Evolutionary conservation across 305 asterid species (phyloP).

Genomic region (Nicotiana rustica): DNA sequence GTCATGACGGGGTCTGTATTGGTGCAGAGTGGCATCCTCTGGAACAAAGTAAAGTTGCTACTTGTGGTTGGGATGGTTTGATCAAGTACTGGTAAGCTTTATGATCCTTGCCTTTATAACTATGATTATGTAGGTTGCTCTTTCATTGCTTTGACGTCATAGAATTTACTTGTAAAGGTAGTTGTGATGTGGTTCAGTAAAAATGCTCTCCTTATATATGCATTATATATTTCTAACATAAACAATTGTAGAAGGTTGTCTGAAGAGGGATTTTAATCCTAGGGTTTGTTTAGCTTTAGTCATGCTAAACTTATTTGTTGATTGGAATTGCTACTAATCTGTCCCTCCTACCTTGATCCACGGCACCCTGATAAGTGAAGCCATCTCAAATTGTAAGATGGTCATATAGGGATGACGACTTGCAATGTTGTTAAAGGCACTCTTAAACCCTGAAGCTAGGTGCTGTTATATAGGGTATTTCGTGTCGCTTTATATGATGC

Average conservation of each 20-base stretch:
- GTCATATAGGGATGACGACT: neutral
- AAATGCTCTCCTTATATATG: neutral
- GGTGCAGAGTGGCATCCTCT: conserved; percentile 97
- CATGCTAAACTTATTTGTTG: neutral
- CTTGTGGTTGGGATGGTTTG: conserved; percentile 99
- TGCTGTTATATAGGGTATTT: neutral
- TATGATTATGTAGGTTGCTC: neutral
- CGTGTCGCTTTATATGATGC: neutral
- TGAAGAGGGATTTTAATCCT: neutral
- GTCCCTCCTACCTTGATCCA: conserved; percentile 9
- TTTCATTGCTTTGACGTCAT: conserved; percentile 4
- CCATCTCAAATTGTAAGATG: neutral
- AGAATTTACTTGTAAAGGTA: neutral
- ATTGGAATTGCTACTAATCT: neutral
- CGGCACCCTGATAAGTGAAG: neutral
- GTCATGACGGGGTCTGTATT: conserved; percentile 96
- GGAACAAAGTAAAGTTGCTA: conserved; percentile 99
- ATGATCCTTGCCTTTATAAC: conserved; percentile 35
- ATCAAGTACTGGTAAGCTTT: conserved; percentile 91
- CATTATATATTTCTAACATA: neutral
- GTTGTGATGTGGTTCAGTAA: neutral
- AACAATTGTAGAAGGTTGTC: neutral
- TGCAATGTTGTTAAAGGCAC: neutral
- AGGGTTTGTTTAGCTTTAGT: conserved; percentile 1
- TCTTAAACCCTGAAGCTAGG: neutral